Evolutionary conservation across 2,329 filamentous ascomycete species (phyloP), one percentile per base, ranked within the genome.

Genomic region (Exophiala phaeomuriformis): DNA sequence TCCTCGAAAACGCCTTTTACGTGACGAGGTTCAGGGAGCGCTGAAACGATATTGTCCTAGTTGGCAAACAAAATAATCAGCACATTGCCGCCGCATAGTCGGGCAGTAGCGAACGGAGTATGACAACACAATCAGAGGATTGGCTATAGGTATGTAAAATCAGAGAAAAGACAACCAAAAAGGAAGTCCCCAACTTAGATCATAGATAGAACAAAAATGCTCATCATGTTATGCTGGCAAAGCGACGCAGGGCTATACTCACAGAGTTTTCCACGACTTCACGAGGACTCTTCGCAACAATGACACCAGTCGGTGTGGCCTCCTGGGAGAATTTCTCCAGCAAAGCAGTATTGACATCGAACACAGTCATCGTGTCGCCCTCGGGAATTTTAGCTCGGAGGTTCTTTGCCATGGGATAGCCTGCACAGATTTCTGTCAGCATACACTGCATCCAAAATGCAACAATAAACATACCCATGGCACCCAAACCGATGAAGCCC

Each of bases 21-120:
- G 67, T 97, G 91, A 30, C 84, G 78, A 1, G 91, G 89, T 64
- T 95, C 89, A 0, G 93, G 93, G 1, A 98, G 80, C 55, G 89
- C 90, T 8, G 90, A 95, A 52, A 98, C 83, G 58, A 95, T 82
- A 31, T 83, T 86, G 72, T 90, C 85, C 91, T 96, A 33, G 19
- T 19, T 19, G 19, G 19, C 19, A 19, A 19, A 19, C 19, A 19
- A 19, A 19, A 19, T 19, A 19, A 19, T 19, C 19, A 19, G 19
- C 19, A 19, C 19, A 19, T 19, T 19, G 19, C 19, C 19, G 19
- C 19, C 19, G 19, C 19, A 19, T 19, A 19, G 19, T 19, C 19
- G 19, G 19, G 19, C 19, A 19, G 19, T 19, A 19, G 19, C 19
- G 19, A 19, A 19, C 19, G 19, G 19, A 10, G 59, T 52, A 29